A percentile compares a stretch with the other conserved stretches of the same genome.
These are phyloP conservation scores for Cordyceps javanica DNA, from an alignment of 2,329 filamentous ascomycete genomes.

Conservation along the genomic window DNA sequence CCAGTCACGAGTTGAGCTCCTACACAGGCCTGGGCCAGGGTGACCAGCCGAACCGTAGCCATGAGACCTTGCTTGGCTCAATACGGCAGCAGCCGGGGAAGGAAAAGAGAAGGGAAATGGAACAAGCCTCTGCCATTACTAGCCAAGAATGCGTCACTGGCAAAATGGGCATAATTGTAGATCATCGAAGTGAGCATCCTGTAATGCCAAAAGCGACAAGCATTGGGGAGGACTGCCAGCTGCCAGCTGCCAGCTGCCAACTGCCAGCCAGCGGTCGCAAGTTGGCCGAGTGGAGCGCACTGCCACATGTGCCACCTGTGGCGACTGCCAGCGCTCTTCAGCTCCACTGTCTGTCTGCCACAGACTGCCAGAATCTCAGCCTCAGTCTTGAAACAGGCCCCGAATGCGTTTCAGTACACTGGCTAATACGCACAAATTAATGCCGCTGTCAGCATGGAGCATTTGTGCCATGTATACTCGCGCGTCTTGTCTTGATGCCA, in stretches of 20 bases:
- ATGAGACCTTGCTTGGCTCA: too few relatives aligned
- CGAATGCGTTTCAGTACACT: neutral
- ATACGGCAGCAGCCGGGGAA: too few relatives aligned
- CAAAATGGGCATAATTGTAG: neutral
- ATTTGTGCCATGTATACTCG: neutral
- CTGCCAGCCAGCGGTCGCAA: too few relatives aligned
- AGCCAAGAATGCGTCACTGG: neutral
- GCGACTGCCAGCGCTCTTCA: too few relatives aligned
- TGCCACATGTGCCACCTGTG: too few relatives aligned
- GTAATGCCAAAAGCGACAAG: neutral
- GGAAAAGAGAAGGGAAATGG: neutral
- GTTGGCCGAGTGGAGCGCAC: too few relatives aligned
- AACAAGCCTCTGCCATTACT: neutral
- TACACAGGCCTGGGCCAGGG: neutral
- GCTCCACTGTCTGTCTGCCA: too few relatives aligned
- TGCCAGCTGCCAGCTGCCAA: too few relatives aligned
- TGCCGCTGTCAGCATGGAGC: neutral
- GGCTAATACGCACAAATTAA: neutral
- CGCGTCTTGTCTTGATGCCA: neutral
- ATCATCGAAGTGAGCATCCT: neutral
- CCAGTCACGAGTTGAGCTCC: slow-evolving; percentile 5
- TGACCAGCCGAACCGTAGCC: neutral
- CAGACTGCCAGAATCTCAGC: neutral
- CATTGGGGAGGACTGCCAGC: too few relatives aligned
- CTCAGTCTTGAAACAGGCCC: neutral